These are phyloP conservation scores for Cystofilobasidium capitatum DNA, from an alignment of 768 basidiomycete species.

Conservation along the genomic window DNA sequence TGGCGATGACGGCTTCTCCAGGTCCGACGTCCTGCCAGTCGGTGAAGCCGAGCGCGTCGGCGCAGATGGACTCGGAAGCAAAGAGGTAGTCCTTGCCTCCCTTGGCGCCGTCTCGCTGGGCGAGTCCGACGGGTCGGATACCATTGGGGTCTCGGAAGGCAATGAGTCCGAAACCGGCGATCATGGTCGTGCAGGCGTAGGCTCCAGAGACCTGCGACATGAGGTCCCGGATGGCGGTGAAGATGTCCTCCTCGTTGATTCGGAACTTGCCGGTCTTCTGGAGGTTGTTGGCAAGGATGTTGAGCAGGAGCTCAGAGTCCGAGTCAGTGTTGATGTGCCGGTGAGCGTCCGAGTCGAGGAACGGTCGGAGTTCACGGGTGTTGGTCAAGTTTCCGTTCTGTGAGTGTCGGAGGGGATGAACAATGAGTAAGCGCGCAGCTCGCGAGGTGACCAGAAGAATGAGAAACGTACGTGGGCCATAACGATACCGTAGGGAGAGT, in stretches of 20 bases:
- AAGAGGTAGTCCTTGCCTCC: constrained; percentile 78
- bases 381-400: constrained; percentile 99
- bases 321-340: constrained; percentile 98
- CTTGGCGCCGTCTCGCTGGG: constrained; percentile 46
- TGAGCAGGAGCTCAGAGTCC: constrained; percentile 92
- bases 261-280: constrained; percentile 98
- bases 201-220: constrained; percentile 84
- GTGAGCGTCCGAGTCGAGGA: constrained; percentile 91
- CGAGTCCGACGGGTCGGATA: constrained; percentile 86
- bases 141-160: constrained; percentile 98
- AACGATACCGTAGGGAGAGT: constrained; percentile 98
- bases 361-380: constrained; percentile 71
- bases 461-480: constrained; percentile 73
- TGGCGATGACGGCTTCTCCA: constrained; percentile 93
- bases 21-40: constrained; percentile 92
- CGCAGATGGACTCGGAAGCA: constrained; percentile 91
- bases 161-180: constrained; percentile 96
- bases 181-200: constrained; percentile 97
- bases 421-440: background rate
- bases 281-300: constrained; percentile 93
- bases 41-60: constrained; percentile 79
- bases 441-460: background rate
- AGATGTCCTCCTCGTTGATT: constrained; percentile 99
- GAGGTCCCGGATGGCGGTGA: constrained; percentile 79
- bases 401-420: background rate